phyloP scores from a whole-genome alignment of 2,329 filamentous ascomycete genomes.

The Chrysoporthe puriensis region DNA sequence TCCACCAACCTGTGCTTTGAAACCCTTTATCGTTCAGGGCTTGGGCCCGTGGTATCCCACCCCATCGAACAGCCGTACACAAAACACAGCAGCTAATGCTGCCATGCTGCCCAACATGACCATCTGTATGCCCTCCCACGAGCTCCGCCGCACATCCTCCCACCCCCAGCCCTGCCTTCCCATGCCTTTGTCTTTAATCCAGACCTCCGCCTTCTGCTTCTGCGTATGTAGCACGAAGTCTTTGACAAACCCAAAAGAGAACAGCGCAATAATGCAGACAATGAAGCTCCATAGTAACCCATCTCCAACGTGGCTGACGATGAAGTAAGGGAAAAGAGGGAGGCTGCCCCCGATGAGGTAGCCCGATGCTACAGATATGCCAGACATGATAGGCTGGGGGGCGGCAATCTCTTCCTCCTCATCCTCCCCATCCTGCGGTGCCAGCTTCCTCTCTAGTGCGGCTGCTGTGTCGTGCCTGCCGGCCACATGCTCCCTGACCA shows the following conservation, averaged over 20 bases:
- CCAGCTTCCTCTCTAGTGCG: slow-evolving; percentile 10
- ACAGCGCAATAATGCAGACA: slow-evolving; percentile 38
- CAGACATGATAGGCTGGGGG: slow-evolving; percentile 33
- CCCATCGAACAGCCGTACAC: slow-evolving; percentile 35
- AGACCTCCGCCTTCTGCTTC: neutral
- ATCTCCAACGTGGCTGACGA: slow-evolving; percentile 34
- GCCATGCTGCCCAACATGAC: slow-evolving; percentile 38
- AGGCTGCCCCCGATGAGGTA: slow-evolving; percentile 38
- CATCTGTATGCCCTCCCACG: slow-evolving; percentile 38
- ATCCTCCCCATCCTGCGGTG: neutral
- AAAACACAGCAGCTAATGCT: slow-evolving; percentile 37
- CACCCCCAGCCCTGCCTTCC: slow-evolving; percentile 28
- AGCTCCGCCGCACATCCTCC: slow-evolving; percentile 32
- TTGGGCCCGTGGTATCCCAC: slow-evolving; percentile 10
- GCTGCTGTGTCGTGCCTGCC: slow-evolving; percentile 16
- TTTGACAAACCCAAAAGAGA: slow-evolving; percentile 38
- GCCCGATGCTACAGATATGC: slow-evolving; percentile 36
- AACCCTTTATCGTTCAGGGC: neutral
- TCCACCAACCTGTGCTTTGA: too few species aligned
- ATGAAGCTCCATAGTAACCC: slow-evolving; percentile 39
- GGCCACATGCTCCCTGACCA: slow-evolving; percentile 29
- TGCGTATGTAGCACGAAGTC: slow-evolving; percentile 31
- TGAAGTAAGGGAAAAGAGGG: slow-evolving; percentile 39
- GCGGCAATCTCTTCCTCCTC: slow-evolving; percentile 5
- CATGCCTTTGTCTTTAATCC: neutral